Evolutionary conservation across 352 stramenopile species (phyloP).

Genomic region (Pythium apleroticum): DNA sequence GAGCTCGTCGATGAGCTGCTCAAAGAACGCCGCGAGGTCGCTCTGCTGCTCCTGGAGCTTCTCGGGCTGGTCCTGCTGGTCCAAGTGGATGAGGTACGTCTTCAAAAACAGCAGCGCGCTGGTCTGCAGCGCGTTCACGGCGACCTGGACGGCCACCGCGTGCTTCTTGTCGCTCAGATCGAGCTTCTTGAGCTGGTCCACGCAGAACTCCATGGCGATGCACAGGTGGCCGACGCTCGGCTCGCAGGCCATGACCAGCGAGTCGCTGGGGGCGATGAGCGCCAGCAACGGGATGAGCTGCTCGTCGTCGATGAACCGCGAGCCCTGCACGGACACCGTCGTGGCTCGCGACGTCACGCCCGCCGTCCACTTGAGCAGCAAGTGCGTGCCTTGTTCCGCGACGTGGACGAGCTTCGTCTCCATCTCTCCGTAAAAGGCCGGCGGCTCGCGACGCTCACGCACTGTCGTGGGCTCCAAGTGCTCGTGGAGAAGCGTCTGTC

Average conservation of each 20-base stretch:
- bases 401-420: conserved; percentile 48
- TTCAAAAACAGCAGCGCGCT: conserved; percentile 66
- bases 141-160: background rate
- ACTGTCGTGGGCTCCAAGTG: conserved; percentile 44
- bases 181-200: conserved; percentile 42
- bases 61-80: conserved; percentile 48
- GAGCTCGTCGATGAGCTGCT: conserved; percentile 31
- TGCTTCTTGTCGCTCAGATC: conserved; percentile 1
- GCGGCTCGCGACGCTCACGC: conserved; percentile 37
- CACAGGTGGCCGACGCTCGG: conserved; percentile 56
- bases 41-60: conserved; percentile 22
- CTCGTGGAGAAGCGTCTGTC: conserved; percentile 62
- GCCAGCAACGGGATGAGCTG: conserved; percentile 52
- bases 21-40: conserved; percentile 44
- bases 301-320: conserved; percentile 57
- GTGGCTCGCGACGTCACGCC: conserved; percentile 35
- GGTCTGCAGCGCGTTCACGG: conserved; percentile 45
- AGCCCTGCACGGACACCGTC: conserved; percentile 47
- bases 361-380: conserved; percentile 60
- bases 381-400: conserved; percentile 39
- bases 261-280: conserved; percentile 45
- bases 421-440: conserved; percentile 44
- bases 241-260: conserved; percentile 44
- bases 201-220: conserved; percentile 62
- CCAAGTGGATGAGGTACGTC: conserved; percentile 54